Evolutionary conservation across 768 basidiomycete genomes (phyloP), one percentile per base, ranked within the genome.

Genomic region (Leccinum barrowsii): DNA sequence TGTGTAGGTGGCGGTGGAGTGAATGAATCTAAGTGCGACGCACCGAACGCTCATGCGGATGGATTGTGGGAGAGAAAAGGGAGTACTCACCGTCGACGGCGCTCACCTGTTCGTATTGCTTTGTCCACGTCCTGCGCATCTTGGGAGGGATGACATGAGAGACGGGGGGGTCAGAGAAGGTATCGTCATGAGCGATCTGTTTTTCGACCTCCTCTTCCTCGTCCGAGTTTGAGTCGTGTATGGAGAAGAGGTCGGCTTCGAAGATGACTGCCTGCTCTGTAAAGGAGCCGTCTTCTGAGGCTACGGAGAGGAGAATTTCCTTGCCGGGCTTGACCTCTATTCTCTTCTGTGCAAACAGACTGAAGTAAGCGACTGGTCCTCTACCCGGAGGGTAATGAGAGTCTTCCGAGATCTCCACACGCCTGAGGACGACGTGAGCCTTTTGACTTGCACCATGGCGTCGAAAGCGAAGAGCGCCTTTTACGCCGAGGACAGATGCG

Each of bases 301-400:
- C 78, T 34, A 89, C 75, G 6, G 85, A 78, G 55, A 89, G 77
- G 50, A 87, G 76, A 53, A 89, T 82, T 73, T 86, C 85, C 71
- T 86, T 86, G 57, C 87, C 87, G 12, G 86, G 83, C 67, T 81
- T 86, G 64, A 87, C 80, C 67, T 84, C 84, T 68, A 89, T 84
- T 59, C 83, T 75, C 75, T 89, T 89, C 64, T 81, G 79, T 4
- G 87, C 85, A 67, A 86, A 85, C 12, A 89, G 74, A 66, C 79
- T 82, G 67, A 86, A 89, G 69, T 80, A 82, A 40, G 81, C 78
- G 56, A 80, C 67, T 28, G 72, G 65, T 22, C 69, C 65, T 19
- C 70, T 69, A n/a, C 75, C 71, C 10, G 68, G 77, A 53, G 77
- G 77, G 54, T 78, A 79, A 55, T 65, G 70, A 10, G 80, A 73